These are phyloP conservation scores for Microcos paniculata DNA, from an alignment of 345 rosid genomes.

Conservation along the genomic window DNA sequence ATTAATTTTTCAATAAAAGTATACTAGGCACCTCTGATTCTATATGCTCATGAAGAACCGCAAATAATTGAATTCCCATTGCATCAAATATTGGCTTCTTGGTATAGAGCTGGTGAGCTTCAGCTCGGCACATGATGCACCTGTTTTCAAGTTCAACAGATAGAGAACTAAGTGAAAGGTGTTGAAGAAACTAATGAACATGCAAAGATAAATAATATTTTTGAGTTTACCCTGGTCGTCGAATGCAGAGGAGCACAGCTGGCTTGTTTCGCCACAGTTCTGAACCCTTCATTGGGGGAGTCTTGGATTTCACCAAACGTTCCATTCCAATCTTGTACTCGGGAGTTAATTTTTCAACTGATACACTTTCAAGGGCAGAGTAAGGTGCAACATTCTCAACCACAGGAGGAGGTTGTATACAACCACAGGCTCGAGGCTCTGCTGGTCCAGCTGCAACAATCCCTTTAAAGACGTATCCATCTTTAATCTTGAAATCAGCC, in stretches of 20 bases:
- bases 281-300: constrained; percentile 69
- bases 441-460: constrained; percentile 60
- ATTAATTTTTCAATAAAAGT: constrained; percentile 9
- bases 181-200: background rate
- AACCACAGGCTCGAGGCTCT: constrained; percentile 57
- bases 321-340: constrained; percentile 57
- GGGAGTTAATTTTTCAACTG: constrained; percentile 52
- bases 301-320: constrained; percentile 45
- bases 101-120: constrained; percentile 60
- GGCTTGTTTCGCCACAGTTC: constrained; percentile 59
- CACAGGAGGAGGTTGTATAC: constrained; percentile 55
- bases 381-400: constrained; percentile 47
- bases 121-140: constrained; percentile 82
- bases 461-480: constrained; percentile 62
- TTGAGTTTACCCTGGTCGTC: constrained; percentile 55
- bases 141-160: constrained; percentile 35
- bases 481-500: constrained; percentile 50
- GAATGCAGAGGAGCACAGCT: constrained; percentile 57
- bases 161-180: background rate
- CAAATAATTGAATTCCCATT: constrained; percentile 52
- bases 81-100: constrained; percentile 64
- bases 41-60: constrained; percentile 63
- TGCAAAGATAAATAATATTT: background rate
- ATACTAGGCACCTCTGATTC: constrained; percentile 55
- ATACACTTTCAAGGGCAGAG: constrained; percentile 44